Evolutionary conservation across 768 basidiomycete genomes (phyloP), one percentile per base, ranked within the genome.

Genomic region (Cystofilobasidium bisporidii): DNA sequence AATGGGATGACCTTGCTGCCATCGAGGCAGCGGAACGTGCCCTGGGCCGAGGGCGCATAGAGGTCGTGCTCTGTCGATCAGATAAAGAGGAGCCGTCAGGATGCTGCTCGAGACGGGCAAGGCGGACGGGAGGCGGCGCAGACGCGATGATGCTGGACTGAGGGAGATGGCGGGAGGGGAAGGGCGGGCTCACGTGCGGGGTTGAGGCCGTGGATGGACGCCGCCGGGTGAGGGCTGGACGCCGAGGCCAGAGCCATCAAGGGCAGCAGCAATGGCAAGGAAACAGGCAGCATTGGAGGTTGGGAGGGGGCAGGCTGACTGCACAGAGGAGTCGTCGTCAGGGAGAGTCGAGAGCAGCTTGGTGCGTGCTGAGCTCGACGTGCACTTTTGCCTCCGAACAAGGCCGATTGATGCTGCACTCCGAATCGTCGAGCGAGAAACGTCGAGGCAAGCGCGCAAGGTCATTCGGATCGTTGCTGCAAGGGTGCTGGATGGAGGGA

Each of bases 1-100:
- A 86, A 91, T 2, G 86, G 79, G 71, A 97, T 89, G 70, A 83
- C 81, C 73, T 85, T 86, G 0, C 84, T 86, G 26, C 86, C 87
- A 72, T 92, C 87, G 69, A 94, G 78, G 78, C 91, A 96, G 70
- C 79, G 82, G 88, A 91, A 94, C 20, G 75, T 77, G 26, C 71
- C 69, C 53, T 69, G 70, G 30, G 77, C 66, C 81, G 82, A 28
- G 3, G 67, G 65, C 6, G 55, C 24, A 60, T 71, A 71, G 41
- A 45, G 58, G 20, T 45, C 53, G 61, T 56, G 58, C 33, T 68
- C 67, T 68, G 26, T n/a, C n/a, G n/a, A n/a, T n/a, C 5, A 1
- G 45, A 20, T 9, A 9, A 6, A 36, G 28, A 18, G 33, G 1
- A 33, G 24, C 14, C 11, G 26, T 24, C 20, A 45, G 36, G 12